These are phyloP conservation scores for Boletales sp. DNA, from an alignment of 768 basidiomycete species.

Conservation along the genomic window DNA sequence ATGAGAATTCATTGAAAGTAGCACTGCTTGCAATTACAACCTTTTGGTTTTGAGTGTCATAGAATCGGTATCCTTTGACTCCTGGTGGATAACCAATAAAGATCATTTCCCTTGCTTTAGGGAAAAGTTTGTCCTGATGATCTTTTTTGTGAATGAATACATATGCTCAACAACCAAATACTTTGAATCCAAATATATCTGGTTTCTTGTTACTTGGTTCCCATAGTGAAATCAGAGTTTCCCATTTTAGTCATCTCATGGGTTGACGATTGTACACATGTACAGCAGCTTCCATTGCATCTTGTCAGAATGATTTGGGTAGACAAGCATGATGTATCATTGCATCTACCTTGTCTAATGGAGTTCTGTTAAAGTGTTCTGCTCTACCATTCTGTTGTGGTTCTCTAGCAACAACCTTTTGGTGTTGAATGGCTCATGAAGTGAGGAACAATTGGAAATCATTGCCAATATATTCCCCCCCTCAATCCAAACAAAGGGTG, in stretches of 20 bases:
- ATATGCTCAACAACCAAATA: neutral
- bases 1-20: neutral
- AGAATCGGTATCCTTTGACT: no score
- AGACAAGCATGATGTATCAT: neutral
- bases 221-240: neutral
- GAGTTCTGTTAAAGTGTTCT: neutral
- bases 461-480: no score
- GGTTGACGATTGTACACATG: neutral
- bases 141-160: neutral
- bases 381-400: neutral
- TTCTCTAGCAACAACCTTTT: neutral
- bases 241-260: neutral
- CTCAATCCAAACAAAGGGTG: no score
- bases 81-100: no score
- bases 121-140: no score
- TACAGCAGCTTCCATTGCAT: no score
- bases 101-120: no score
- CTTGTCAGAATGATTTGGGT: no score
- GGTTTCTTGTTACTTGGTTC: neutral
- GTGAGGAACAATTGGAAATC: neutral
- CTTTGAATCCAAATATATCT: neutral
- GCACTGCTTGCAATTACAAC: neutral
- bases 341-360: neutral
- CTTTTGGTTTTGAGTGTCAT: neutral
- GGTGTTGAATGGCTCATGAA: neutral